A percentile compares a stretch with the other conserved stretches of the same genome.
These are phyloP conservation scores for Rhipidocladum racemiflorum DNA, from an alignment of 176 grass and related monocot species.

Conservation along the genomic window DNA sequence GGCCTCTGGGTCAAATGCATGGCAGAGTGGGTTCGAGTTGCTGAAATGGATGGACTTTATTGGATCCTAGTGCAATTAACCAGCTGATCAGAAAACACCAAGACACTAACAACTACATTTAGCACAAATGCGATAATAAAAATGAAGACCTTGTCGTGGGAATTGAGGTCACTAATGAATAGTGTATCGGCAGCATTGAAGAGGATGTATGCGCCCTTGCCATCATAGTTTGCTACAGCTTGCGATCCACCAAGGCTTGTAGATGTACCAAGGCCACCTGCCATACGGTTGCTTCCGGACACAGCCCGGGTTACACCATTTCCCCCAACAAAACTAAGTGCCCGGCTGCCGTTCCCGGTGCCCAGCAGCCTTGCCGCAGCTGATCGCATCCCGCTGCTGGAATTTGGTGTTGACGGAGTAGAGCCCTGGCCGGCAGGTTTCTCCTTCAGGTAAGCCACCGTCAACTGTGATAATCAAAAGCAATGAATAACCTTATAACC, in stretches of 20 bases:
- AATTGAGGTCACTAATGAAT: slow-evolving; percentile 92
- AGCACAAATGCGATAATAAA: slow-evolving; percentile 15
- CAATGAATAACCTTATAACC: not conserved
- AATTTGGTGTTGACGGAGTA: slow-evolving; percentile 60
- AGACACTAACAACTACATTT: not conserved
- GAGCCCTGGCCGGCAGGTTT: slow-evolving; percentile 65
- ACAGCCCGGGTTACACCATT: slow-evolving; percentile 64
- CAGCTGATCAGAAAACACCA: slow-evolving; percentile 25
- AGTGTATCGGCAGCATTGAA: slow-evolving; percentile 85
- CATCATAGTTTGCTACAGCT: slow-evolving; percentile 66
- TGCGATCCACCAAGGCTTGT: slow-evolving; percentile 46
- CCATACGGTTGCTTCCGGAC: slow-evolving; percentile 58
- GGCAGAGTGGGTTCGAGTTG: slow-evolving; percentile 77
- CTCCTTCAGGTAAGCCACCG: slow-evolving; percentile 86
- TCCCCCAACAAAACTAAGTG: slow-evolving; percentile 78
- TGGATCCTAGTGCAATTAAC: slow-evolving; percentile 64
- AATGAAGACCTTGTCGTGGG: slow-evolving; percentile 74
- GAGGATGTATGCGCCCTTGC: slow-evolving; percentile 82
- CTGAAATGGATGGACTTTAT: slow-evolving; percentile 93
- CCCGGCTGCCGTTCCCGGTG: slow-evolving; percentile 62
- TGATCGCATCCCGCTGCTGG: slow-evolving; percentile 74
- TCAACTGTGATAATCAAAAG: slow-evolving; percentile 53
- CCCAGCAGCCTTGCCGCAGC: slow-evolving; percentile 92
- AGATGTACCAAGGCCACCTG: slow-evolving; percentile 54
- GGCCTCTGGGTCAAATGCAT: slow-evolving; percentile 82